Conservation (phyloP, 2,329 filamentous ascomycete species). For the Sporothrix globosa region DNA sequence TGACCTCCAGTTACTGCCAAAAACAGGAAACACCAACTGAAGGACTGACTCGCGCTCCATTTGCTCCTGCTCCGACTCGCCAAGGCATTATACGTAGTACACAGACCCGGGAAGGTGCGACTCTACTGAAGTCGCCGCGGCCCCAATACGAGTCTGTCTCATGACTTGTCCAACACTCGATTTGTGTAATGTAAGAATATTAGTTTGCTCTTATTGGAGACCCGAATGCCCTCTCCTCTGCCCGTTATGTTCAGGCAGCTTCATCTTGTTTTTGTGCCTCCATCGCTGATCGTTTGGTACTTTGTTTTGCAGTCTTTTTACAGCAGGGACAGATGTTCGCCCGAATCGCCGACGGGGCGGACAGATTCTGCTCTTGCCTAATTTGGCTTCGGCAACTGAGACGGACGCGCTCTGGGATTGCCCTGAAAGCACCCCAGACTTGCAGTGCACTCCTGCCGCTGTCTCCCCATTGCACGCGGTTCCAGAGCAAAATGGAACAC, state of each 20-base stretch:
- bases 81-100: not conserved
- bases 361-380: constrained; percentile 3
- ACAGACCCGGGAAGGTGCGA: not conserved
- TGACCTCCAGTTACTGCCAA: not conserved
- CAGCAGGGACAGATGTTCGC: not conserved
- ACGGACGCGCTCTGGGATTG: not conserved
- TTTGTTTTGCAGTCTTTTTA: not conserved
- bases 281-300: not conserved
- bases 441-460: not conserved
- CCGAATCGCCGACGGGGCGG: constrained; percentile 22
- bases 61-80: not conserved
- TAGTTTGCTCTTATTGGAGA: no score
- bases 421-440: not conserved
- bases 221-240: not conserved
- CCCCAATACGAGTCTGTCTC: no score
- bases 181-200: no score
- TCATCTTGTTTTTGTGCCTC: not conserved
- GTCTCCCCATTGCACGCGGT: not conserved
- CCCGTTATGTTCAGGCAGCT: not conserved
- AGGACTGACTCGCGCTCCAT: not conserved
- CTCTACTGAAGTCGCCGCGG: not conserved
- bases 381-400: not conserved
- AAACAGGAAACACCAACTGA: not conserved
- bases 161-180: no score
- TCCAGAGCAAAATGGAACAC: not conserved